Evolutionary conservation across 331 rosid genomes (phyloP).

Genomic region (Erythrophleum ivorense): DNA sequence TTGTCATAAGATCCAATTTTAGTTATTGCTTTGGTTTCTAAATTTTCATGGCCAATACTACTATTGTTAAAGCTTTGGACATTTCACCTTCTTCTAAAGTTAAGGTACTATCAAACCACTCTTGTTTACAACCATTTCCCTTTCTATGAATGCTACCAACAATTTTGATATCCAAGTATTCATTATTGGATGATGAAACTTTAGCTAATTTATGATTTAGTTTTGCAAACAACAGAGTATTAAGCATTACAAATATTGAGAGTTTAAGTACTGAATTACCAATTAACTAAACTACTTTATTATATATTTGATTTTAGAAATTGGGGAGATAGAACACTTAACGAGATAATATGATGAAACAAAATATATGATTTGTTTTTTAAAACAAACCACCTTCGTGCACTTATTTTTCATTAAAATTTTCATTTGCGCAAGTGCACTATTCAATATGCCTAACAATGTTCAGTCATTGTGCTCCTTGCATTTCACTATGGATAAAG

Average conservation of each 20-base stretch:
- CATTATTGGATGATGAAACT: not conserved
- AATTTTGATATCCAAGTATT: too few species aligned
- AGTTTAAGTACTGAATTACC: too few species aligned
- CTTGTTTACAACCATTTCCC: not conserved
- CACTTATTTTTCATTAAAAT: not conserved
- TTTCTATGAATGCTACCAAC: not conserved
- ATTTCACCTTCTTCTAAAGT: conserved; percentile 33
- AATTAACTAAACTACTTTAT: too few species aligned
- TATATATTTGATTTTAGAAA: not conserved
- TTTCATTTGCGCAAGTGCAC: conserved; percentile 51
- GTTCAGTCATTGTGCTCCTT: conserved; percentile 55
- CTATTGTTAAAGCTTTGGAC: conserved; percentile 27
- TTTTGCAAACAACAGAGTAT: not conserved
- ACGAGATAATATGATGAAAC: not conserved
- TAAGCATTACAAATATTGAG: not conserved
- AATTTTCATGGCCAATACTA: conserved; percentile 38
- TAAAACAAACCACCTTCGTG: not conserved
- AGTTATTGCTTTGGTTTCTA: not conserved
- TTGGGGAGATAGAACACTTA: not conserved
- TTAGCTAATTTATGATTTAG: not conserved
- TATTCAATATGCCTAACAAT: conserved; percentile 53
- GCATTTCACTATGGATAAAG: conserved; percentile 53
- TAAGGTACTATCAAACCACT: conserved; percentile 32
- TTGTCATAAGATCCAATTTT: not conserved
- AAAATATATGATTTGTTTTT: not conserved